A percentile compares a stretch with the other conserved stretches of the same genome.
phyloP scores from a whole-genome alignment of 371 early-diverging fungal genomes.

The Zopfochytrium polystomum region DNA sequence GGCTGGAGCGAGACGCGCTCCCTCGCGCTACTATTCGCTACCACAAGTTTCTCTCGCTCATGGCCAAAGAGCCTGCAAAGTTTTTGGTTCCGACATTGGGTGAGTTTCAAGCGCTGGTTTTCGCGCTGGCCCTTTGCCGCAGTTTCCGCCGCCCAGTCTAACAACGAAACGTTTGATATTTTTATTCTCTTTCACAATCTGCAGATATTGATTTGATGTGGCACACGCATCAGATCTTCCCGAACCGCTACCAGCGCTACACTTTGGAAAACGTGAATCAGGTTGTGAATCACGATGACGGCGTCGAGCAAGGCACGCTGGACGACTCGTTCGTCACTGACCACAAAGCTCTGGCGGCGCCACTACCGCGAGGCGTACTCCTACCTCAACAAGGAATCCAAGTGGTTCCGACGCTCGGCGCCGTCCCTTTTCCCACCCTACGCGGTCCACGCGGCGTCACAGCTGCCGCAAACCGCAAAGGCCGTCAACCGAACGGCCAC shows the following conservation, averaged over 20 bases:
- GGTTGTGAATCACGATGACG: conserved; percentile 42
- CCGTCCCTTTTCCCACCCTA: neutral
- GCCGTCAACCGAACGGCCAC: neutral
- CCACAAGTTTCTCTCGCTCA: conserved; percentile 33
- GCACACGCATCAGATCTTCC: conserved; percentile 46
- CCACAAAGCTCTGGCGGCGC: conserved; percentile 27
- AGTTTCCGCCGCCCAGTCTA: no score
- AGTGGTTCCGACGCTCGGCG: neutral
- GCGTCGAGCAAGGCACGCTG: conserved; percentile 20
- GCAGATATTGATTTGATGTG: conserved; percentile 40
- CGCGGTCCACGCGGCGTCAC: neutral
- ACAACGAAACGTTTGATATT: no score
- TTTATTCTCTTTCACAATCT: neutral
- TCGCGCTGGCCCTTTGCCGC: no score
- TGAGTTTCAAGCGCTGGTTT: no score
- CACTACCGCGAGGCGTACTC: conserved; percentile 24
- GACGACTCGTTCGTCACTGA: conserved; percentile 25
- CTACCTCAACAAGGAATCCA: neutral
- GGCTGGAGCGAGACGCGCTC: conserved; percentile 19
- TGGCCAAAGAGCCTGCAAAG: conserved; percentile 23
- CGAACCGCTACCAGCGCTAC: conserved; percentile 30
- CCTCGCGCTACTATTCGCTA: conserved; percentile 31
- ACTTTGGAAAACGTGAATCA: conserved; percentile 17
- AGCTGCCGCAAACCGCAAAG: neutral
- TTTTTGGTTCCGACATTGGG: conserved; percentile 45